Conservation (phyloP, 2,329 filamentous ascomycete species). For the Raffaelea ambrosiae region DNA sequence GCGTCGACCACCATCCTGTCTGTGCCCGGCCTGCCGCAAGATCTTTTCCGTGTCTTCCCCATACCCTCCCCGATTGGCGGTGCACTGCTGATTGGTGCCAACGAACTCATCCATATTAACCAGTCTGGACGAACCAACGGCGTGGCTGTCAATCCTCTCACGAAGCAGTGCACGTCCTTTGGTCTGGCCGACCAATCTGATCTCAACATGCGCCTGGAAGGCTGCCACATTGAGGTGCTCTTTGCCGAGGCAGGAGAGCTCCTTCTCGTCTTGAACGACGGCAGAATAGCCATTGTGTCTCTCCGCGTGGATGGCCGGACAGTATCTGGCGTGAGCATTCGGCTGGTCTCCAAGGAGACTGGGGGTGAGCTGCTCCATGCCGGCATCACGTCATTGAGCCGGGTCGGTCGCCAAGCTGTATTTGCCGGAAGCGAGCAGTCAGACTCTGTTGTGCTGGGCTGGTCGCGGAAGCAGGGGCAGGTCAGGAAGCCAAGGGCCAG, state of each 20-base stretch:
- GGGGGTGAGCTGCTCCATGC: slow-evolving; percentile 53
- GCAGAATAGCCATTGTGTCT: slow-evolving; percentile 63
- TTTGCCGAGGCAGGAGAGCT: slow-evolving; percentile 73
- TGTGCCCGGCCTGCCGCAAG: slow-evolving; percentile 75
- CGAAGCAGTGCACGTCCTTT: slow-evolving; percentile 74
- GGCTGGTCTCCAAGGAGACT: slow-evolving; percentile 50
- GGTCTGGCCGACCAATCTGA: slow-evolving; percentile 79
- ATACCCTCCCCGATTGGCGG: slow-evolving; percentile 82
- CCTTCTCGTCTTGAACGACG: slow-evolving; percentile 70
- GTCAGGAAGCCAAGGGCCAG: slow-evolving; percentile 51
- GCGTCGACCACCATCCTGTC: slow-evolving; percentile 90
- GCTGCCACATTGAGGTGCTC: slow-evolving; percentile 67
- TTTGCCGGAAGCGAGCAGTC: slow-evolving; percentile 82
- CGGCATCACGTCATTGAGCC: slow-evolving; percentile 60
- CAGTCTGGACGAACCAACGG: slow-evolving; percentile 91
- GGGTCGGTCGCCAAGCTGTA: slow-evolving; percentile 57
- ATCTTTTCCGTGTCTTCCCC: slow-evolving; percentile 74
- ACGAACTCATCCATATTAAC: slow-evolving; percentile 91
- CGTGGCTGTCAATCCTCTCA: slow-evolving; percentile 86
- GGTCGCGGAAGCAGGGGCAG: slow-evolving; percentile 56
- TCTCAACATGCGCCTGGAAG: slow-evolving; percentile 71
- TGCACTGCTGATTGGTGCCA: slow-evolving; percentile 74
- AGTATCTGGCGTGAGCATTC: slow-evolving; percentile 77
- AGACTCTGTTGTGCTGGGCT: slow-evolving; percentile 75
- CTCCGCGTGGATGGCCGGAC: slow-evolving; percentile 87